Evolutionary conservation across 73 alveolate genomes (phyloP).

Genomic region (Paramecium primaurelia): DNA sequence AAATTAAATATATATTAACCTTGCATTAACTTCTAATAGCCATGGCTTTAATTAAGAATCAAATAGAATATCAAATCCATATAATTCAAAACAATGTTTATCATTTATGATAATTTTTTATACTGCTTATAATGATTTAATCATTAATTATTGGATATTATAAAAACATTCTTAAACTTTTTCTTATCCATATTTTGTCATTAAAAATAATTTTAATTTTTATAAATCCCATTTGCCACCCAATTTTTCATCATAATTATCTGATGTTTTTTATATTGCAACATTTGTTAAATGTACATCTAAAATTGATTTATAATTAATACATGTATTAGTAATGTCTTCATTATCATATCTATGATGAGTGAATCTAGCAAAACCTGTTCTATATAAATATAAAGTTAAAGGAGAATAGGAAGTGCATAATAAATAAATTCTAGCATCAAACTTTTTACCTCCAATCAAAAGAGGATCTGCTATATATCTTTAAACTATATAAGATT

Average conservation of each 20-base stretch:
- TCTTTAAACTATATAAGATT: slow-evolving; percentile 66
- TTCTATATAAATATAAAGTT: slow-evolving; percentile 95
- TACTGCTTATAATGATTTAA: slow-evolving; percentile 87
- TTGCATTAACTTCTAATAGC: slow-evolving; percentile 89
- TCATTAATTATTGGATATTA: slow-evolving; percentile 82
- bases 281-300: slow-evolving; percentile 97
- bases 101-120: slow-evolving; percentile 97
- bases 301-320: not conserved
- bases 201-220: slow-evolving; percentile 86
- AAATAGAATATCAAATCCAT: slow-evolving; percentile 97
- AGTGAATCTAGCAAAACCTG: slow-evolving; percentile 98
- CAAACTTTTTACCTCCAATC: slow-evolving; percentile 99
- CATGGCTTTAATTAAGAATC: slow-evolving; percentile 99
- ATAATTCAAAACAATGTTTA: slow-evolving; percentile 99
- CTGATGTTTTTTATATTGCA: slow-evolving; percentile 94
- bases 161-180: slow-evolving; percentile 90
- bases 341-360: slow-evolving; percentile 93
- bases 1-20: not conserved
- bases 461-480: slow-evolving; percentile 98
- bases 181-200: slow-evolving; percentile 92
- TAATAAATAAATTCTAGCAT: slow-evolving; percentile 97
- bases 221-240: slow-evolving; percentile 98
- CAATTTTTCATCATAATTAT: not conserved
- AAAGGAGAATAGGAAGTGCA: slow-evolving; percentile 99
- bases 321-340: slow-evolving; percentile 91